Evolutionary conservation across 2,329 filamentous ascomycete species (phyloP).

Genomic region (Colletotrichum destructivum): DNA sequence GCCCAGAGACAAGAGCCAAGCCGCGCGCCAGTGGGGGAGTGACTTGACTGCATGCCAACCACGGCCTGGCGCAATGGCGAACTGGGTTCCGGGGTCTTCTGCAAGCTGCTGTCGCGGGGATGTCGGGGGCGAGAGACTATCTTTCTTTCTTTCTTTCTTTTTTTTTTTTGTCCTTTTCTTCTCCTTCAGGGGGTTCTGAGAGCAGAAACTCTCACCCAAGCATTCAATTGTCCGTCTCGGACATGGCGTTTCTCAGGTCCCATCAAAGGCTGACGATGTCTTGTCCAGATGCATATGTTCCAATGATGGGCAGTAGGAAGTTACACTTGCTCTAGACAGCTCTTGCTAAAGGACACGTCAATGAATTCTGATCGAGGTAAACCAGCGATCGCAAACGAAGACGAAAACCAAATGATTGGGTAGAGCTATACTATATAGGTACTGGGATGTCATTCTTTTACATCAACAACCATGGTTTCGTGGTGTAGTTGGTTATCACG

Average conservation of each 20-base stretch:
- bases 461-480: not conserved
- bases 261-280: no score
- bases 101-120: slow-evolving; percentile 29
- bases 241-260: no score
- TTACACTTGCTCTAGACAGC: no score
- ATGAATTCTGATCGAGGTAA: no score
- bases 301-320: no score
- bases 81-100: slow-evolving; percentile 26
- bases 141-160: no score
- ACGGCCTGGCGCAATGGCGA: slow-evolving; percentile 6
- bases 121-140: slow-evolving; percentile 35
- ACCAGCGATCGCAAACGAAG: no score
- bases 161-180: not conserved
- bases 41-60: slow-evolving; percentile 15
- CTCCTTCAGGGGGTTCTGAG: not conserved
- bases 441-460: accelerated
- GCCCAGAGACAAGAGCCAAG: slow-evolving; percentile 13
- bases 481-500: slow-evolving; percentile 63
- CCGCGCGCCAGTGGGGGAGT: slow-evolving; percentile 17
- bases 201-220: no score
- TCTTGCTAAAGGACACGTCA: no score
- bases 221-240: not conserved
- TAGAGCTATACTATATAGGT: no score
- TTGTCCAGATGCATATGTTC: no score
- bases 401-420: no score